phyloP scores from a whole-genome alignment of 2,329 filamentous ascomycete genomes.

The Cladosporium sp. region DNA sequence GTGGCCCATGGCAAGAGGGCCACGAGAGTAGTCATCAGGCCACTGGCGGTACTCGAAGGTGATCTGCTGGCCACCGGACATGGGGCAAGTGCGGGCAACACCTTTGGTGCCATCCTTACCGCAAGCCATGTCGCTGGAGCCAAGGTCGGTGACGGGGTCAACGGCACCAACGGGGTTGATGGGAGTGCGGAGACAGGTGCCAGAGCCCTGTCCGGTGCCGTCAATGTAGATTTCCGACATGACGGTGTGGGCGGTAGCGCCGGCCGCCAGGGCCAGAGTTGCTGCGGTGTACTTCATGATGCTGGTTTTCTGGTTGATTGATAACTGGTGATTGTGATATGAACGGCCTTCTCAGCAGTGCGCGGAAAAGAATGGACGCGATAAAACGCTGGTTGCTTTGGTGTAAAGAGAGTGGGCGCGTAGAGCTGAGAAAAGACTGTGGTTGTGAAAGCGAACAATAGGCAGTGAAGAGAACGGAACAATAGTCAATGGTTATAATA shows the following conservation, averaged over 20 bases:
- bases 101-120: slow-evolving; percentile 49
- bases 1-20: slow-evolving; percentile 58
- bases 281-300: slow-evolving; percentile 16
- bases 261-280: slow-evolving; percentile 17
- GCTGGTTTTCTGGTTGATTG: neutral
- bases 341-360: neutral
- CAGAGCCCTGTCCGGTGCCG: slow-evolving; percentile 57
- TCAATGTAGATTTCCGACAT: slow-evolving; percentile 63
- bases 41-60: slow-evolving; percentile 65
- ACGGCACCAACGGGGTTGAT: slow-evolving; percentile 50
- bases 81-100: slow-evolving; percentile 45
- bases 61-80: slow-evolving; percentile 51
- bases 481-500: slow-evolving; percentile 4
- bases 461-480: neutral
- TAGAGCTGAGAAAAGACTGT: slow-evolving; percentile 4
- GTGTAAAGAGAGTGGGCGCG: slow-evolving; percentile 11
- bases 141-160: slow-evolving; percentile 54
- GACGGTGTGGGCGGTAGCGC: slow-evolving; percentile 48
- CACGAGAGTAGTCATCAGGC: slow-evolving; percentile 52
- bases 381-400: slow-evolving; percentile 1
- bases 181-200: slow-evolving; percentile 67
- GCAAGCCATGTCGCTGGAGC: slow-evolving; percentile 64
- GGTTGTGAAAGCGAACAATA: neutral
- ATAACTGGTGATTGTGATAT: neutral
- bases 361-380: slow-evolving; percentile 12